Evolutionary conservation across 768 basidiomycete species (phyloP).

Genomic region (Roridomyces roridus): DNA sequence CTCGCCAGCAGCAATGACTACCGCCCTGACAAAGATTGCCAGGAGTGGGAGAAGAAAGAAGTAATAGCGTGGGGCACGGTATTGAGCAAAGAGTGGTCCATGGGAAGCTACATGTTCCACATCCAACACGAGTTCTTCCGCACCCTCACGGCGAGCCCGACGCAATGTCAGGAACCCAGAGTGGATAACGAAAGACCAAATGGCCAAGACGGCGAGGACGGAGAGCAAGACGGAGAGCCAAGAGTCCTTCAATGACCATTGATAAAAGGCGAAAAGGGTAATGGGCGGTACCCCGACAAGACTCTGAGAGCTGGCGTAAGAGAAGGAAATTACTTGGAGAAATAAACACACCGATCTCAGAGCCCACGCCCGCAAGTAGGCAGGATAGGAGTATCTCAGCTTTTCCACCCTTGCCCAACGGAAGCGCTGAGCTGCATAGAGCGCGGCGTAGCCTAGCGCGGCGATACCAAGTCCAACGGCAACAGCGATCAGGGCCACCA

Average conservation of each 20-base stretch:
- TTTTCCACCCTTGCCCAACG: constrained; percentile 17
- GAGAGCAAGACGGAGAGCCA: constrained; percentile 86
- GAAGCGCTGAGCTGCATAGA: constrained; percentile 37
- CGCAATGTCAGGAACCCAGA: constrained; percentile 57
- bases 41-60: constrained; percentile 65
- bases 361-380: constrained; percentile 64
- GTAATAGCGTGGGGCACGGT: constrained; percentile 70
- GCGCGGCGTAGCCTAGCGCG: constrained; percentile 54
- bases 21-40: constrained; percentile 68
- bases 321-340: not conserved
- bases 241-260: constrained; percentile 91
- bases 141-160: constrained; percentile 45
- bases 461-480: constrained; percentile 63
- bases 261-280: constrained; percentile 81
- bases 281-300: constrained; percentile 74
- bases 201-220: constrained; percentile 64
- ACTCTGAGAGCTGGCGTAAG: constrained; percentile 43
- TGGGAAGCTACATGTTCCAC: constrained; percentile 45
- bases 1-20: constrained; percentile 74
- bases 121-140: constrained; percentile 44
- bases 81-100: constrained; percentile 70
- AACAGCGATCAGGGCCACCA: constrained; percentile 70
- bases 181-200: constrained; percentile 55
- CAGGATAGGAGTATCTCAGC: constrained; percentile 48
- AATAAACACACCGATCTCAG: constrained; percentile 64